phyloP scores from a whole-genome alignment of 345 rosid genomes.

The Diplotaxis tenuifolia region DNA sequence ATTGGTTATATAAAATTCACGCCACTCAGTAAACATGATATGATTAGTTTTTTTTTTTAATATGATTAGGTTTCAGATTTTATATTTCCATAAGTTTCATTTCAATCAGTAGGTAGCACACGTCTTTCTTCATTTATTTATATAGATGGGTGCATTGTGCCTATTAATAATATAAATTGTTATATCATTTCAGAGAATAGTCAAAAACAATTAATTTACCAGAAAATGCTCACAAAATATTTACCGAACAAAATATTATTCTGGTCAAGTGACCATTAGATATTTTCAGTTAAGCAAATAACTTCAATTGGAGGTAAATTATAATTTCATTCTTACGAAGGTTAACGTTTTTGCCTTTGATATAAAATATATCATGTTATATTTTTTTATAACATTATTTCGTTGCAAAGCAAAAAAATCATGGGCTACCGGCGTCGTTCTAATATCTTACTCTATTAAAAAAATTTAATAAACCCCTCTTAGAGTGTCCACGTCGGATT shows the following conservation, averaged over 20 bases:
- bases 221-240: background rate
- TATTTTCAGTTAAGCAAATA: background rate
- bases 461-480: too few species aligned
- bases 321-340: background rate
- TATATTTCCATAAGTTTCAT: slow-evolving; percentile 4
- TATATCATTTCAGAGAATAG: background rate
- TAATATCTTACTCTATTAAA: too few species aligned
- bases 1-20: background rate
- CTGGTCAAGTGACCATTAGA: background rate
- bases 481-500: too few species aligned
- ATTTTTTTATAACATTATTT: too few species aligned
- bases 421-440: too few species aligned
- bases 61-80: slow-evolving; percentile 15
- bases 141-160: background rate
- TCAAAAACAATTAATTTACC: too few species aligned
- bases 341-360: background rate
- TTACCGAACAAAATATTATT: too few species aligned
- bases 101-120: background rate
- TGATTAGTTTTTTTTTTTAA: too few species aligned
- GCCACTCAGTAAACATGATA: background rate
- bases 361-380: too few species aligned
- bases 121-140: background rate
- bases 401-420: too few species aligned
- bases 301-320: too few species aligned
- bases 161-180: background rate